Percentiles rank a stretch among this genome's conserved stretches.
These are phyloP conservation scores for Capillidium heterosporum DNA, from an alignment of 371 early-diverging fungal species.

Conservation along the genomic window DNA sequence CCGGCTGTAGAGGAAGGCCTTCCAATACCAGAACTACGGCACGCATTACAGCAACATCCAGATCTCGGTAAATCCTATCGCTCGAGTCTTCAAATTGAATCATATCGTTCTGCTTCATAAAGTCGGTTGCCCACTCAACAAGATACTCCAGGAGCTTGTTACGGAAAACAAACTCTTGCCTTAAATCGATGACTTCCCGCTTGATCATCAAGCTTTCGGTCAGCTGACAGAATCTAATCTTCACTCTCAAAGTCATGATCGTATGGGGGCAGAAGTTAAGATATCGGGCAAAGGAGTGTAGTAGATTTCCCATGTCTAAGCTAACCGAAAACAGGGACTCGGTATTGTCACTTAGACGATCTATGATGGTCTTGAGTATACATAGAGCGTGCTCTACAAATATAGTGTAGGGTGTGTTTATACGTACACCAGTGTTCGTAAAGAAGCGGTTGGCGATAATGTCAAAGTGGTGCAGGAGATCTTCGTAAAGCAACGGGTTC, in stretches of 20 bases:
- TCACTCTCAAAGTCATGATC: slow-evolving; percentile 48
- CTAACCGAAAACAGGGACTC: slow-evolving; percentile 57
- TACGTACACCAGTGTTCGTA: slow-evolving; percentile 45
- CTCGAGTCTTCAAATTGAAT: slow-evolving; percentile 15
- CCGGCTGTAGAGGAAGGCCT: slow-evolving; percentile 65
- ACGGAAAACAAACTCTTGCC: slow-evolving; percentile 73
- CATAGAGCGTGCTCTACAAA: slow-evolving; percentile 79
- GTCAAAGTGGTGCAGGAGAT: slow-evolving; percentile 67
- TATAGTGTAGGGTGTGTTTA: slow-evolving; percentile 59
- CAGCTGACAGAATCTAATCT: slow-evolving; percentile 69
- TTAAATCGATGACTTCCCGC: slow-evolving; percentile 54
- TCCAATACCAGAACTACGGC: slow-evolving; percentile 60
- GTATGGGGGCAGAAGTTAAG: slow-evolving; percentile 49
- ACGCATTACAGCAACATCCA: slow-evolving; percentile 67
- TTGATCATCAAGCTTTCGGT: slow-evolving; percentile 63
- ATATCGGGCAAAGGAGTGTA: slow-evolving; percentile 60
- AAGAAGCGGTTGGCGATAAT: slow-evolving; percentile 57
- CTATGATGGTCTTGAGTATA: slow-evolving; percentile 63
- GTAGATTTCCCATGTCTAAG: slow-evolving; percentile 40
- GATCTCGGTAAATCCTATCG: slow-evolving; percentile 51
- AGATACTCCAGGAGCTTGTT: slow-evolving; percentile 64
- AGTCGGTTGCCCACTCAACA: slow-evolving; percentile 79
- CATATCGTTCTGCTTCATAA: slow-evolving; percentile 18
- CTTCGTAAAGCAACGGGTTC: slow-evolving; percentile 59
- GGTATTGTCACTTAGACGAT: slow-evolving; percentile 51